Percentiles rank a stretch among this genome's conserved stretches.
These are phyloP conservation scores for Pichia thaimueangensis DNA, from an alignment of 805 yeast species.

Conservation along the genomic window DNA sequence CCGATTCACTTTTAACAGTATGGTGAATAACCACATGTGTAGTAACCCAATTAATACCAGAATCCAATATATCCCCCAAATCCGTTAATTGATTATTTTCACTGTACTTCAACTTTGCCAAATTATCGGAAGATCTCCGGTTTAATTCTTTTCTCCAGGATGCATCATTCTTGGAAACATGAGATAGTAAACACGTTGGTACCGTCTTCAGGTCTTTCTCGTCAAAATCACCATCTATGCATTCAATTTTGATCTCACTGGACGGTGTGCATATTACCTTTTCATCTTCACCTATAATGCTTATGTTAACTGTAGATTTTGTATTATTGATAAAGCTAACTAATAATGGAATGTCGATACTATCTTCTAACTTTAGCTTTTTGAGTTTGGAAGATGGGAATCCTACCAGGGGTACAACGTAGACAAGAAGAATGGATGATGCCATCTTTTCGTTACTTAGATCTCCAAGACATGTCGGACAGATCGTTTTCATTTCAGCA, in stretches of 20 bases:
- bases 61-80: not conserved
- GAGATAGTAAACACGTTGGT: slow-evolving; percentile 27
- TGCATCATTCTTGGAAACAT: slow-evolving; percentile 12
- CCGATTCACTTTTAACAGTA: not conserved
- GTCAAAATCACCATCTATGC: too few relatives aligned
- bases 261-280: too few relatives aligned
- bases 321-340: slow-evolving; percentile 17
- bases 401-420: slow-evolving; percentile 5
- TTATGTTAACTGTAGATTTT: slow-evolving; percentile 8
- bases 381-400: not conserved
- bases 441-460: not conserved
- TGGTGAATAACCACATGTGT: not conserved
- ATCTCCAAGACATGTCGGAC: slow-evolving; percentile 3
- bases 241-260: too few relatives aligned
- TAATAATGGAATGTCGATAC: not conserved
- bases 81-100: not conserved
- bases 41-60: slow-evolving; percentile 6
- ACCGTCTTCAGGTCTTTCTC: slow-evolving; percentile 17
- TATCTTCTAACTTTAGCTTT: not conserved
- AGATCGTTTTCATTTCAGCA: slow-evolving; percentile 16
- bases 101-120: not conserved
- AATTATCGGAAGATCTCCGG: not conserved
- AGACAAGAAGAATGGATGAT: not conserved
- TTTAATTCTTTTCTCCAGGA: slow-evolving; percentile 18
- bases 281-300: slow-evolving; percentile 4